Evolutionary conservation across 148 eudicot genomes (phyloP), one percentile per base, ranked within the genome.

Genomic region (Hydrangea macrophylla): DNA sequence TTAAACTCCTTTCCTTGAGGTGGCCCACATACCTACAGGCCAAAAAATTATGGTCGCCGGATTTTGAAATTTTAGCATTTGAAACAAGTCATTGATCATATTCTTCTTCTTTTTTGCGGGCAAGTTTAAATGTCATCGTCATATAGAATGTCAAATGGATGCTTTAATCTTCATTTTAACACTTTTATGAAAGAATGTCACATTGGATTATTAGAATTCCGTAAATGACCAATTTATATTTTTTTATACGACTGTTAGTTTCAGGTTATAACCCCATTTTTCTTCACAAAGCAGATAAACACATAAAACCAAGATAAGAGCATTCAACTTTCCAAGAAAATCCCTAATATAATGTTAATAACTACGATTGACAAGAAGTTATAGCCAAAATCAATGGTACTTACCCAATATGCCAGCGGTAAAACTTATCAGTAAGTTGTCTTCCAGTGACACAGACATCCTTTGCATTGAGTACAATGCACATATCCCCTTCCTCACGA

Each of bases 401-500:
- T 88, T 85, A 64, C 98, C 98, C 97, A 26, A 95, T 93, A 76
- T 93, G 96, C 98, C 96, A 93, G 40, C 77, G 81, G 65, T 90
- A 93, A 60, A 73, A 69, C 80, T 93, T 93, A 80, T 93, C 86
- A 9, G 96, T 90, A 64, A 88, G 90, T 75, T 93, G 90, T 69
- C 95, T 88, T 55, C 98, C 96, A 18, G 95, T 93, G 74, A 90
- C 89, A 68, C 85, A 70, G 13, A 93, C 62, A 78, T 93, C 96
- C 79, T 93, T 93, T 9, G 96, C 98, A 82, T 93, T 93, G 56
- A 93, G 80, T 58, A 93, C 83, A 70, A 93, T 64, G 64, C 98
- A 90, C 98, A 93, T 86, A 83, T 93, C 98, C 37, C 98, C 98
- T 62, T 93, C 96, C 70, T 93, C 98, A 45, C 89, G 87, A 75